These are phyloP conservation scores for Metschnikowia aberdeeniae DNA, from an alignment of 805 yeast species.

Conservation along the genomic window DNA sequence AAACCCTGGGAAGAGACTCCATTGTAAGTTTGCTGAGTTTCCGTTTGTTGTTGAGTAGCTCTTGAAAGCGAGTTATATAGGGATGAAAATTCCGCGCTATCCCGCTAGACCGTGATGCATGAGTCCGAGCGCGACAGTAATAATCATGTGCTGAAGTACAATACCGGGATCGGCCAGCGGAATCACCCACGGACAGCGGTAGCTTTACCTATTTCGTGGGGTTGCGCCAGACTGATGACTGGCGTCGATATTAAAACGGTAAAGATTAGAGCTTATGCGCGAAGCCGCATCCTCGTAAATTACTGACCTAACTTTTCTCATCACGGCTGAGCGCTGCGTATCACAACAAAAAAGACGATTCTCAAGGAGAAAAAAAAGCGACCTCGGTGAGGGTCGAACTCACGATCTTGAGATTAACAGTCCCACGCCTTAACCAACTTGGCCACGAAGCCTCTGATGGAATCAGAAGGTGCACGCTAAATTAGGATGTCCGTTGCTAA, in stretches of 20 bases:
- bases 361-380: slow-evolving; percentile 9
- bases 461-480: too few relatives aligned
- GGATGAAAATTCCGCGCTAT: slow-evolving; percentile 1
- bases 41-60: neutral
- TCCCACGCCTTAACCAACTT: slow-evolving; percentile 23
- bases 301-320: too few relatives aligned
- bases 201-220: too few relatives aligned
- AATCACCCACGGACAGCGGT: too few relatives aligned
- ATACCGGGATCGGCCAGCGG: too few relatives aligned
- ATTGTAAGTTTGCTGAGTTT: slow-evolving; percentile 30
- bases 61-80: neutral
- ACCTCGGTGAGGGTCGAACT: slow-evolving; percentile 24
- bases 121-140: too few relatives aligned
- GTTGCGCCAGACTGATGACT: neutral
- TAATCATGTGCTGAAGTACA: too few relatives aligned
- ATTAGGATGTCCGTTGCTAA: too few relatives aligned
- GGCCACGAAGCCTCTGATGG: slow-evolving; percentile 18
- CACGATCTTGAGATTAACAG: slow-evolving; percentile 23
- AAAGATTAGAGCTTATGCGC: neutral
- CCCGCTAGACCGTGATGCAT: too few relatives aligned
- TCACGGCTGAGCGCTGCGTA: neutral
- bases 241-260: neutral
- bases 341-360: neutral
- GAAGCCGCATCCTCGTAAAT: neutral
- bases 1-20: slow-evolving; percentile 77